Conservation (phyloP, 768 basidiomycete species). For the Phlebiopsis gigantea region DNA sequence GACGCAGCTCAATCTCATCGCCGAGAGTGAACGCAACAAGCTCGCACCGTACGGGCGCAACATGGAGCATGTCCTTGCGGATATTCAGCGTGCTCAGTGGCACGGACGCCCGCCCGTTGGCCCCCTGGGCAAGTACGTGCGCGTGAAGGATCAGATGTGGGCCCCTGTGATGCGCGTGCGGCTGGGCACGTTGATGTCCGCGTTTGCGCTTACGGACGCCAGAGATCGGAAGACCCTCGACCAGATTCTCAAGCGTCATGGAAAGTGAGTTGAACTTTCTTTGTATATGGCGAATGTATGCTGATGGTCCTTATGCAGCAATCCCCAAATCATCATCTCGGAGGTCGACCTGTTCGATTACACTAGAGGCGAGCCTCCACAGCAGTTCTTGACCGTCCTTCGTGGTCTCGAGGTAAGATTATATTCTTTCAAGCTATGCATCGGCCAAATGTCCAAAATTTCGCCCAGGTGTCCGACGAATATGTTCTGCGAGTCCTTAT, state of each 20-base stretch:
- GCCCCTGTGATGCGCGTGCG: constrained; percentile 58
- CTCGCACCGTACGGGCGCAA: constrained; percentile 58
- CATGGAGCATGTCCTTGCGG: constrained; percentile 51
- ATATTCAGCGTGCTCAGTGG: constrained; percentile 53
- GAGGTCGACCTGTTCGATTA: constrained; percentile 81
- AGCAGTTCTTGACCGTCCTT: constrained; percentile 63
- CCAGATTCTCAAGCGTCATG: constrained; percentile 45
- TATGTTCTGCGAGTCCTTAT: constrained; percentile 79
- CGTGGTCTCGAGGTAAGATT: constrained; percentile 69
- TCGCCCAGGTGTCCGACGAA: constrained; percentile 63
- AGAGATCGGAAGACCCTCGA: constrained; percentile 57
- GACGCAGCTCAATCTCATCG: constrained; percentile 44
- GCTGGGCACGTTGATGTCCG: constrained; percentile 52
- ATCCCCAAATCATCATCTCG: constrained; percentile 52
- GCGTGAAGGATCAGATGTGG: constrained; percentile 66
- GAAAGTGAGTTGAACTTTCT: constrained; percentile 47
- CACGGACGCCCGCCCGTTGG: constrained; percentile 63
- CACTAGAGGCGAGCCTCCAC: constrained; percentile 62
- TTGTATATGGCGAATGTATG: background rate
- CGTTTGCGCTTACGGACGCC: constrained; percentile 71
- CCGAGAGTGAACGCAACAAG: constrained; percentile 49
- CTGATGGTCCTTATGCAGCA: constrained; percentile 29
- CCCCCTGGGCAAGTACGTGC: constrained; percentile 71
- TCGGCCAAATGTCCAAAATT: background rate
- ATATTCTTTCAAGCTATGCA: background rate